These are phyloP conservation scores for Saccharomyces jurei DNA, from an alignment of 805 yeast species.

Conservation along the genomic window DNA sequence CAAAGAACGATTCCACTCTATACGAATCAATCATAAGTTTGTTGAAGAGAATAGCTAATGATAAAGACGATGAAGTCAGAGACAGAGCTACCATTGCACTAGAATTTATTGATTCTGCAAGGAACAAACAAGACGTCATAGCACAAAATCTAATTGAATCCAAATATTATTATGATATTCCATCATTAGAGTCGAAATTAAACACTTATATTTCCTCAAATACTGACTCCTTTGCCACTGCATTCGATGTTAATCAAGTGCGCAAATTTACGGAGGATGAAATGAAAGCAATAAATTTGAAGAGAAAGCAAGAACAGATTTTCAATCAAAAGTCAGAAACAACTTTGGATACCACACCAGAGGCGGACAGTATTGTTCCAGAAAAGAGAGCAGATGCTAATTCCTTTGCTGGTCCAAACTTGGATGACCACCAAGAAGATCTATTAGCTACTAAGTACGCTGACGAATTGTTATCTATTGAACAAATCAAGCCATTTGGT, in stretches of 20 bases:
- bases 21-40: constrained; percentile 64
- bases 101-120: constrained; percentile 45
- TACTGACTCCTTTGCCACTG: constrained; percentile 35
- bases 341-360: constrained; percentile 17
- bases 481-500: constrained; percentile 71
- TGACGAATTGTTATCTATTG: constrained; percentile 59
- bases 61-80: constrained; percentile 93
- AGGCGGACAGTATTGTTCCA: neutral
- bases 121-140: constrained; percentile 29
- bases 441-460: constrained; percentile 57
- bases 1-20: constrained; percentile 58
- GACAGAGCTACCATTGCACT: constrained; percentile 90
- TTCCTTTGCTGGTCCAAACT: constrained; percentile 22
- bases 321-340: constrained; percentile 23
- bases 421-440: constrained; percentile 28
- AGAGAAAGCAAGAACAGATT: constrained; percentile 37
- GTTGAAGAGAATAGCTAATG: constrained; percentile 75
- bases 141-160: constrained; percentile 52
- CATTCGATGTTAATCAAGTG: constrained; percentile 66
- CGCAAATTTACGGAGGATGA: constrained; percentile 64
- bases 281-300: constrained; percentile 53
- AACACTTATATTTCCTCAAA: constrained; percentile 49
- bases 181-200: constrained; percentile 70
- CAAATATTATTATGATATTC: constrained; percentile 60
- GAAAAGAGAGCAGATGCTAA: constrained; percentile 23